Base-by-base conservation (phyloP, 768 basidiomycete genomes). In the Mycena galopus region DNA sequence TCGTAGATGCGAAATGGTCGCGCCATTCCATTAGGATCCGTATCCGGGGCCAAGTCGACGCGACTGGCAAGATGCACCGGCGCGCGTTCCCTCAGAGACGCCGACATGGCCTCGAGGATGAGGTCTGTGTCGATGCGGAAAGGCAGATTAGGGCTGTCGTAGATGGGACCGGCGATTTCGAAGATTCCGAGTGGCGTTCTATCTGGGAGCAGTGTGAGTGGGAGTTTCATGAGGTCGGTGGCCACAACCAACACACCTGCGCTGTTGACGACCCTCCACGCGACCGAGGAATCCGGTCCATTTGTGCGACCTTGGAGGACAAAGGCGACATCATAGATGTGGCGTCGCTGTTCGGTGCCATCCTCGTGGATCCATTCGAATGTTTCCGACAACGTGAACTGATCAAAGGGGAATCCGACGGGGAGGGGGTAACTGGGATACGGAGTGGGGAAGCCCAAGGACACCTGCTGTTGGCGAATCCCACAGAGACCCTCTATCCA, bases 291-390 rank as follows among this genome's bases (percentile, higher is more conserved):
- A 10, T 42, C 66, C 3, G 42, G 42, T 3, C 72, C 72, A 19
- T 50, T 27, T 25, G 61, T 64, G 19, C 67, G 66, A 2, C 66
- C 62, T 4, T 47, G 72, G 30, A 73, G 59, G 4, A 65, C 17
- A 27, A 73, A 68, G 7, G 17, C 42, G 53, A 73, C 72, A 4
- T 1, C 4, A 51, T 61, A 29, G 29, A 25, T 27, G 60, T 73
- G 72, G 29, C 67, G 67, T 0, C 69, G 19, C 19, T 63, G 39
- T 14, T 69, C 57, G 14, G 29, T 8, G 6, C 47, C 63, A 11
- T 69, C 69, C n/a, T 61, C 67, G 35, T 73, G 68, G 5, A 66
- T 57, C 72, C 72, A 73, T 10, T 61, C 62, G 51, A 69, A 73
- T 2, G 9, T 16, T 1, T 42, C 7, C 25, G 57, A 33, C 32